A percentile compares a stretch with the other conserved stretches of the same genome.
These are phyloP conservation scores for Hyaloscypha variabilis DNA, from an alignment of 495 filamentous ascomycete species.

Conservation along the genomic window DNA sequence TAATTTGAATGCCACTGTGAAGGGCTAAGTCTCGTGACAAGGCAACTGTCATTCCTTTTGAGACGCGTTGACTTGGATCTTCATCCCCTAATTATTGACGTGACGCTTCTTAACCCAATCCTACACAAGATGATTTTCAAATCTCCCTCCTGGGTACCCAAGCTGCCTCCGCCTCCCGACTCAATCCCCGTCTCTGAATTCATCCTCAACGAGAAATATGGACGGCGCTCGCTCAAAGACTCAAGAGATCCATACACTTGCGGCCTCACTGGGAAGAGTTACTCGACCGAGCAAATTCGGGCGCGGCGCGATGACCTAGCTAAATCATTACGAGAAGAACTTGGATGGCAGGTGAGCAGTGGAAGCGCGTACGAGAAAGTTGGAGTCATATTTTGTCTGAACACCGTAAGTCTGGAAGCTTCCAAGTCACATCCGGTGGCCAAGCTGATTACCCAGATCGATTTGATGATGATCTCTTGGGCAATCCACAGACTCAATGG, in stretches of 20 bases:
- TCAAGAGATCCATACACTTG: slow-evolving; percentile 3
- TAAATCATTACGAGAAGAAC: background rate
- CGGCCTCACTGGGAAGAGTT: background rate
- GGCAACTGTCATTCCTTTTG: too few relatives aligned
- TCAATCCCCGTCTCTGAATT: background rate
- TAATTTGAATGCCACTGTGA: too few relatives aligned
- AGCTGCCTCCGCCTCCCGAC: background rate
- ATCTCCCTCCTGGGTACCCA: background rate
- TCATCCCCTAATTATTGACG: too few relatives aligned
- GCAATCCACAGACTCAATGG: slow-evolving; percentile 8
- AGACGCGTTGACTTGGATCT: too few relatives aligned
- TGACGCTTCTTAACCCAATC: too few relatives aligned
- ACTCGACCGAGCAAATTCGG: background rate
- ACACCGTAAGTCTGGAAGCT: background rate
- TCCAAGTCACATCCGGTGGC: background rate
- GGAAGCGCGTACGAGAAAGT: slow-evolving; percentile 3
- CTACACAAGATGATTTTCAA: slow-evolving; percentile 12
- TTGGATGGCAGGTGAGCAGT: background rate
- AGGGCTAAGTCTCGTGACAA: too few relatives aligned
- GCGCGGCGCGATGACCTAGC: background rate
- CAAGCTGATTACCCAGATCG: background rate
- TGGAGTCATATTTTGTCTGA: background rate
- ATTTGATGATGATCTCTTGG: slow-evolving; percentile 1
- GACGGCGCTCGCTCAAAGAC: background rate
- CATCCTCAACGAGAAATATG: background rate